Conservation (phyloP, 768 basidiomycete genomes). For the Naganishia randhawae region DNA sequence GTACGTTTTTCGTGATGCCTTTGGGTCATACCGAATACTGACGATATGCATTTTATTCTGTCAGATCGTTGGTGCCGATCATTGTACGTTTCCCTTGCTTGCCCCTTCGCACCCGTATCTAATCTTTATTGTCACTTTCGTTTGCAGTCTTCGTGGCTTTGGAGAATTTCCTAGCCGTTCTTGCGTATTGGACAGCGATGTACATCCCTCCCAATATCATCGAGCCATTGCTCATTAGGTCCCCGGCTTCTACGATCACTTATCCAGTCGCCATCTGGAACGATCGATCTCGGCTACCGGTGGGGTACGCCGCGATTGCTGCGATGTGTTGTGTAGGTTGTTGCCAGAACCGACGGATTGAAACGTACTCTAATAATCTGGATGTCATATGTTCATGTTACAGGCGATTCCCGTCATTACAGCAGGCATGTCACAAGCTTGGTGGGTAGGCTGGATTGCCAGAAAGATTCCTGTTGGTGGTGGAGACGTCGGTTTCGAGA, state of each 20-base stretch:
- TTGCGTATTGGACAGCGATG: conserved; percentile 46
- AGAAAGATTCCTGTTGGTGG: conserved; percentile 36
- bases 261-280: conserved; percentile 41
- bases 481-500: conserved; percentile 44
- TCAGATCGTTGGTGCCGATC: conserved; percentile 40
- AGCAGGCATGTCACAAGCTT: conserved; percentile 44
- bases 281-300: conserved; percentile 36
- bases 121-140: background rate
- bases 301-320: conserved; percentile 37
- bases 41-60: background rate
- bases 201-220: conserved; percentile 42
- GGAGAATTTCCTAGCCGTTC: conserved; percentile 38
- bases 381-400: background rate
- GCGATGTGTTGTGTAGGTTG: conserved; percentile 39
- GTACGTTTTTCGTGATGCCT: background rate
- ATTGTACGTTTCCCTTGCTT: conserved; percentile 28
- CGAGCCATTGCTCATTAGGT: conserved; percentile 43
- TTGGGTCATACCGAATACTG: too few species aligned
- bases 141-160: conserved; percentile 41
- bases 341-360: background rate
- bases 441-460: conserved; percentile 49
- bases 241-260: conserved; percentile 36
- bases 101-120: background rate
- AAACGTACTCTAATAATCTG: background rate
- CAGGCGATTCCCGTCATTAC: conserved; percentile 41